A percentile compares a stretch with the other conserved stretches of the same genome.
Evolutionary conservation across 768 basidiomycete species (phyloP).

Genomic region (Termitomyces eurrhizus): DNA sequence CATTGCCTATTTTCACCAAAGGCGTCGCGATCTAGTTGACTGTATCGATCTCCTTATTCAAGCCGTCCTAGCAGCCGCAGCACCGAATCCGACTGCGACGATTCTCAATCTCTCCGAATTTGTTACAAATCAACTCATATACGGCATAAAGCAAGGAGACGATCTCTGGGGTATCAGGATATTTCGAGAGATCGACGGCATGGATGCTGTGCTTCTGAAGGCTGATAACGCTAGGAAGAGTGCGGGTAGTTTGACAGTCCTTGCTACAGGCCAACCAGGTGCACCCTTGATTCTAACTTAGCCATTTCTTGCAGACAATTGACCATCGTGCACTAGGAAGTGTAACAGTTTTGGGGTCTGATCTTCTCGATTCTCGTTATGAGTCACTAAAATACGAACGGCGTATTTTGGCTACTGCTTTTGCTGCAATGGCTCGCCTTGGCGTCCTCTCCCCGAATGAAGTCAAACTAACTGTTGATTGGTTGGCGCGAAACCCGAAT

Average conservation of each 20-base stretch:
- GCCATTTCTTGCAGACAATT: background rate
- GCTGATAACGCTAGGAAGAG: conserved; percentile 58
- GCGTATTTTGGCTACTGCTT: conserved; percentile 57
- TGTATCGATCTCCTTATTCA: conserved; percentile 69
- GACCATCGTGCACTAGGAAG: conserved; percentile 27
- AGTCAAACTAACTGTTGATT: conserved; percentile 61
- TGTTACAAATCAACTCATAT: conserved; percentile 30
- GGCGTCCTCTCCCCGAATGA: conserved; percentile 60
- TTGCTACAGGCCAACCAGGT: conserved; percentile 53
- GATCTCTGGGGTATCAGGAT: conserved; percentile 31
- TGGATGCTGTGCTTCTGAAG: conserved; percentile 49
- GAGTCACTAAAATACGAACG: conserved; percentile 76
- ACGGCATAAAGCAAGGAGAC: conserved; percentile 24
- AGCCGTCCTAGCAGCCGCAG: conserved; percentile 47
- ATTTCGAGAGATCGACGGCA: conserved; percentile 58
- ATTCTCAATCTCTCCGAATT: conserved; percentile 55
- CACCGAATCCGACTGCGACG: conserved; percentile 40
- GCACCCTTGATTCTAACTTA: conserved; percentile 17
- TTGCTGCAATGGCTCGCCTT: conserved; percentile 59
- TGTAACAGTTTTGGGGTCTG: conserved; percentile 51
- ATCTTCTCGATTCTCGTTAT: conserved; percentile 63
- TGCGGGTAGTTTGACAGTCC: conserved; percentile 57
- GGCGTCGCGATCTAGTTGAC: conserved; percentile 67
- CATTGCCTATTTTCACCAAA: conserved; percentile 62
- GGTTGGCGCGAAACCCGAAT: conserved; percentile 62